Evolutionary conservation across 176 grass and related monocot species (phyloP), one percentile per base, ranked within the genome.

Genomic region (Triticum urartu): DNA sequence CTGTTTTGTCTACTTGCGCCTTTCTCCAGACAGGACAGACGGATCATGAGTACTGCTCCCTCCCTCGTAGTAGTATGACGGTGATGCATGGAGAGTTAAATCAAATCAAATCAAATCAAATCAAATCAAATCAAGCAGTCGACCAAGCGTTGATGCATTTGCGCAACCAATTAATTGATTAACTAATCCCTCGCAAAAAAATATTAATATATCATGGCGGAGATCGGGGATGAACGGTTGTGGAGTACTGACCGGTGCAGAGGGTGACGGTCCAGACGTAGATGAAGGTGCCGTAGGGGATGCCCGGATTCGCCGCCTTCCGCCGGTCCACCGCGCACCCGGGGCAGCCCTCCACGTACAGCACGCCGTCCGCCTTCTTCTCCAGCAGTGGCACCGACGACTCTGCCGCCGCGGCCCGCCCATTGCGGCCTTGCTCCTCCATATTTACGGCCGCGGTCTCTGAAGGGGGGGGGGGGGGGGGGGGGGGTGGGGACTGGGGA

Each of bases 251-350:
- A 77, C 74, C 74, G 74, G 74, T 77, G 74, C 74, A 77, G 74
- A 95, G 86, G 25, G 61, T 91, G 87, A 93, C 32, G 34, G 89
- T 34, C 91, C 89, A 91, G 30, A 89, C 42, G 38, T 91, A 85
- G 40, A 93, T 50, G 88, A 93, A 87, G 38, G 40, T 64, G 47
- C 9, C 25, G 81, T 87, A 93, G 30, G 88, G 91, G 81, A 90
- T 39, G n/a, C 91, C 81, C 2, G 63, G 54, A 54, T 72, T 64
- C 13, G 17, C 14, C 78, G 62, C 88, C 88, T 93, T 93, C 85
- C 35, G 62, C 64, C 56, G 70, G 1, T 87, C 88, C n/a, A 87
- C 43, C 64, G 78, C 78, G 85, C 91, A 93, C 4, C 81, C 91
- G 2, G 91, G 91, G 56, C 91, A 93, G 1, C 81, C 82, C 5